phyloP scores from a whole-genome alignment of 108 stramenopile species.

The Stephanodiscus triporus region DNA sequence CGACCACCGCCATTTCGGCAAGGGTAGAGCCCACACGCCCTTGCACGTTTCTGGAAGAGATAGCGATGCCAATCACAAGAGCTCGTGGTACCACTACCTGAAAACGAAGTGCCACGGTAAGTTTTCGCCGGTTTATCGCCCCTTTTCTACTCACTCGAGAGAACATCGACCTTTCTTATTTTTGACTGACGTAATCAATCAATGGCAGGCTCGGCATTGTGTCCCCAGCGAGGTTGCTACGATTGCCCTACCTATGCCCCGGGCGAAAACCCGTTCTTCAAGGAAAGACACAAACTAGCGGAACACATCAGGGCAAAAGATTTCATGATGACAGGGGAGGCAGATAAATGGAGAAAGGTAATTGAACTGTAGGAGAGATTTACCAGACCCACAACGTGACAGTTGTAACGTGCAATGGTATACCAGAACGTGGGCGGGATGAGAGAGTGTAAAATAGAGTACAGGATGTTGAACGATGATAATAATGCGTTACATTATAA shows the following conservation, averaged over 20 bases:
- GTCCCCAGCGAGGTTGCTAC: conserved; percentile 81
- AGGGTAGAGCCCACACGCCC: conserved; percentile 51
- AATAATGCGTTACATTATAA: background rate
- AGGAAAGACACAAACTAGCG: conserved; percentile 46
- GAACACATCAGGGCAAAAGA: conserved; percentile 66
- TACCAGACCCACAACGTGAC: background rate
- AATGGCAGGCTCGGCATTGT: conserved; percentile 37
- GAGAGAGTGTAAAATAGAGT: no score
- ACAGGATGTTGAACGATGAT: no score
- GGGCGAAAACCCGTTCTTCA: conserved; percentile 77
- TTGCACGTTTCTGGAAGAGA: conserved; percentile 74
- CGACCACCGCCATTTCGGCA: conserved; percentile 63
- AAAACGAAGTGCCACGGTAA: conserved; percentile 65
- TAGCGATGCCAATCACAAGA: conserved; percentile 73
- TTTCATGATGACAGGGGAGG: conserved; percentile 69
- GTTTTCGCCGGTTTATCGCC: background rate
- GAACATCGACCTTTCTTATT: no score
- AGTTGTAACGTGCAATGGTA: no score
- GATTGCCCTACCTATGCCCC: conserved; percentile 75
- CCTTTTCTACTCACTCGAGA: background rate
- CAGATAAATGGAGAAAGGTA: conserved; percentile 62
- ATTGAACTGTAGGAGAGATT: conserved; percentile 58
- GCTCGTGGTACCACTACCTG: conserved; percentile 75
- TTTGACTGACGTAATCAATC: background rate
- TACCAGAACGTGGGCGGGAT: no score